phyloP scores from a whole-genome alignment of 495 filamentous ascomycete species.

The Tetracladium setigerum region DNA sequence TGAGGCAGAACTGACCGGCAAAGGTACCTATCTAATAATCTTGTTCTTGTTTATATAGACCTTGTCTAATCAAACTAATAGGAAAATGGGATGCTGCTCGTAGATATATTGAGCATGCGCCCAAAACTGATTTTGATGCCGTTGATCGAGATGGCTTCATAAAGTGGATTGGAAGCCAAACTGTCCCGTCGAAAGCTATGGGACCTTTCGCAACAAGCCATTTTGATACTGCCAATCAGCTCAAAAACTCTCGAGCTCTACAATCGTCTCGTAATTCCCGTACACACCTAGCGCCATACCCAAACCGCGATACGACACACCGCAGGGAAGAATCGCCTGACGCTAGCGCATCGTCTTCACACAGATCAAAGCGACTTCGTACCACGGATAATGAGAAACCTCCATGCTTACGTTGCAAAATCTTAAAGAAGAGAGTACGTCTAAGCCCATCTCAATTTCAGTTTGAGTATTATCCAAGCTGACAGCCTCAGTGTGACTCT shows the following conservation, averaged over 20 bases:
- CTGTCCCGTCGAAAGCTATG: background rate
- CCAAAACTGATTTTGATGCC: background rate
- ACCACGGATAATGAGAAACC: constrained; percentile 1
- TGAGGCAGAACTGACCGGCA: background rate
- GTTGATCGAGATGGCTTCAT: background rate
- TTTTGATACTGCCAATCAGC: too few species aligned
- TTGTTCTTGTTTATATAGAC: background rate
- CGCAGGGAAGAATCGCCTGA: background rate
- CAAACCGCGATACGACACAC: too few species aligned
- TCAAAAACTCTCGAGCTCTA: too few species aligned
- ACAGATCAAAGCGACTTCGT: background rate
- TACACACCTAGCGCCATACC: too few species aligned
- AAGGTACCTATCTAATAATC: too few species aligned
- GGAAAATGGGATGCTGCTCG: constrained; percentile 1
- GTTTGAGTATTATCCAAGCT: background rate
- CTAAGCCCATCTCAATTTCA: too few species aligned
- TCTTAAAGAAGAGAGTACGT: constrained; percentile 14
- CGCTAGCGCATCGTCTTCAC: too few species aligned
- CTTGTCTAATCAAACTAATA: background rate
- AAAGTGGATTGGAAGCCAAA: constrained; percentile 2
- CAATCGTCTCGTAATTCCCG: too few species aligned
- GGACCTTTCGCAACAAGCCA: too few species aligned
- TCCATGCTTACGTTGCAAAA: constrained; percentile 16
- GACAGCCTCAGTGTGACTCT: constrained; percentile 5
- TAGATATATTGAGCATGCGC: constrained; percentile 2